These are phyloP conservation scores for Obelidium mucronatum DNA, from an alignment of 192 early-diverging fungal species.

Conservation along the genomic window DNA sequence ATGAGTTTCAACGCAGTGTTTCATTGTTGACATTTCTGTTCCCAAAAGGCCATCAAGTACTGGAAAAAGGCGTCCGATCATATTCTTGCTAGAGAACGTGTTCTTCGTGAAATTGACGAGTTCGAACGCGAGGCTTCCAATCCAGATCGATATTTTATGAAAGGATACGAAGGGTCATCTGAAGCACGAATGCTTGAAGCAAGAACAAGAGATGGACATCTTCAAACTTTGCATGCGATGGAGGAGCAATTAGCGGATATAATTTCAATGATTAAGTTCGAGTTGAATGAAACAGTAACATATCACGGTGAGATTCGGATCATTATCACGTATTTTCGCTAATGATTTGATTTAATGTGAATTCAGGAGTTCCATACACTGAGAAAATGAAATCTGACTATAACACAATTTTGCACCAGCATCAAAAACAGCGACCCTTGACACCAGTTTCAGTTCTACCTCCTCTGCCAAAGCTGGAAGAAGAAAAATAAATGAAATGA, in stretches of 20 bases:
- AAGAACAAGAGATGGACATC: slow-evolving; percentile 50
- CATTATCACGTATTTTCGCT: slow-evolving; percentile 10
- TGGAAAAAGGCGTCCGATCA: slow-evolving; percentile 53
- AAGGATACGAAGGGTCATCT: slow-evolving; percentile 51
- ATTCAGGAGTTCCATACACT: slow-evolving; percentile 60
- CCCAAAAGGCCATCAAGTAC: slow-evolving; percentile 52
- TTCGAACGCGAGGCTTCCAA: slow-evolving; percentile 59
- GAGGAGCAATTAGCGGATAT: slow-evolving; percentile 50
- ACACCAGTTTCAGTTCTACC: background rate
- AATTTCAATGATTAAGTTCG: slow-evolving; percentile 50
- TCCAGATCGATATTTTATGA: slow-evolving; percentile 54
- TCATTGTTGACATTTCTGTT: too few relatives aligned
- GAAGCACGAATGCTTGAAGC: slow-evolving; percentile 57
- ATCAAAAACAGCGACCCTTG: slow-evolving; percentile 29
- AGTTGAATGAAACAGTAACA: slow-evolving; percentile 62
- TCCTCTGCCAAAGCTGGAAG: background rate
- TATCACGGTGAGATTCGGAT: slow-evolving; percentile 46
- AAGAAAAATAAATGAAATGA: background rate
- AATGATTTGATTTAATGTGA: background rate
- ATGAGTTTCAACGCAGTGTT: background rate
- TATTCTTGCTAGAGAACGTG: slow-evolving; percentile 50
- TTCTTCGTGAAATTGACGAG: slow-evolving; percentile 52
- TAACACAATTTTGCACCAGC: slow-evolving; percentile 42
- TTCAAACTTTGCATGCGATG: slow-evolving; percentile 49
- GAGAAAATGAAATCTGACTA: slow-evolving; percentile 68